Percentiles rank a stretch among this genome's conserved stretches.
Evolutionary conservation across 352 stramenopile genomes (phyloP).

Genomic region (Phytopythium oedochilum): DNA sequence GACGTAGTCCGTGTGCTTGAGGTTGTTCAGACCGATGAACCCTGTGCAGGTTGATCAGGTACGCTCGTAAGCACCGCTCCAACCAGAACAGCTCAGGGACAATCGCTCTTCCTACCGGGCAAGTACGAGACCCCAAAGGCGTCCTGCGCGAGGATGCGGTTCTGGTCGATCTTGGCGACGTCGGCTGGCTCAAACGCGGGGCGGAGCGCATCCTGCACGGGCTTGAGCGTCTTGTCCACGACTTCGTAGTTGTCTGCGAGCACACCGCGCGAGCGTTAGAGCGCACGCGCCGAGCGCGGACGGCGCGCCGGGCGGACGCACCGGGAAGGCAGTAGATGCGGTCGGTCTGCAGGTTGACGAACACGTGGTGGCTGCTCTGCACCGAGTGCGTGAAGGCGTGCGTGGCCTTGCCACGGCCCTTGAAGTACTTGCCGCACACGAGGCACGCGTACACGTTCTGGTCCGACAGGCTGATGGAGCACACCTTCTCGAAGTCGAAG

Average conservation of each 20-base stretch:
- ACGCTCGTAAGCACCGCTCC: not conserved
- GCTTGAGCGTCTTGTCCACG: conserved; percentile 91
- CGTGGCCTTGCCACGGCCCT: conserved; percentile 90
- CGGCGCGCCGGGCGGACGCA: not conserved
- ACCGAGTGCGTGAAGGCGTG: conserved; percentile 97
- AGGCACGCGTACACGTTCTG: conserved; percentile 99
- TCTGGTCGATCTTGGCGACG: conserved; percentile 89
- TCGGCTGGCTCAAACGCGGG: conserved; percentile 83
- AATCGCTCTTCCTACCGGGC: conserved; percentile 38
- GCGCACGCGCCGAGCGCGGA: too few relatives aligned
- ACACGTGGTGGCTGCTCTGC: conserved; percentile 96
- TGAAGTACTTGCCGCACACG: conserved; percentile 99
- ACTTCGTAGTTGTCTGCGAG: conserved; percentile 97
- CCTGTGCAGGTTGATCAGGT: conserved; percentile 28
- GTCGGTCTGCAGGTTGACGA: conserved; percentile 95
- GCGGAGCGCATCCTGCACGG: conserved; percentile 93
- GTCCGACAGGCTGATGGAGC: conserved; percentile 94
- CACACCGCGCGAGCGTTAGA: not conserved
- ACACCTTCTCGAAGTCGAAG: conserved; percentile 99
- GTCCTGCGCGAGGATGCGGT: conserved; percentile 90
- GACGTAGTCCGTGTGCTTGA: conserved; percentile 97
- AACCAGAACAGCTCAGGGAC: too few relatives aligned
- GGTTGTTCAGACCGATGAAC: conserved; percentile 98
- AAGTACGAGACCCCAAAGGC: conserved; percentile 97
- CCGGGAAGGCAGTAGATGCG: conserved; percentile 96